phyloP scores from a whole-genome alignment of 257 asterid species.

The Galeopsis tetrahit region DNA sequence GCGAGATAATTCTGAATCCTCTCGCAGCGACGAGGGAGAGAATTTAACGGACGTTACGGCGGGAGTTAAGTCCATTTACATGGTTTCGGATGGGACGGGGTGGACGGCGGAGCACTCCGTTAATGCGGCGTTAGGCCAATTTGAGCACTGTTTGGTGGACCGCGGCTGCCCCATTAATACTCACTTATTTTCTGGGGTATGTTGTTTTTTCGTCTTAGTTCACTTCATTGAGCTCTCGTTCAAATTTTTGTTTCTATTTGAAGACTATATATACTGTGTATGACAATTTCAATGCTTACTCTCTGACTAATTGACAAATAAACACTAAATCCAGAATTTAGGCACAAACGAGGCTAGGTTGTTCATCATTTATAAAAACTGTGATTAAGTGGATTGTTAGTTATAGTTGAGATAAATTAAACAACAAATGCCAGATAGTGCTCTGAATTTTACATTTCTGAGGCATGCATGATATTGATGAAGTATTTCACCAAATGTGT shows the following conservation, averaged over 20 bases:
- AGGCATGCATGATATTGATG: background rate
- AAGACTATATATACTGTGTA: no score
- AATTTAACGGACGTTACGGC: slow-evolving; percentile 39
- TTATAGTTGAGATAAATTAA: background rate
- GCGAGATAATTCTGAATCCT: no score
- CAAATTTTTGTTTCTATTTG: no score
- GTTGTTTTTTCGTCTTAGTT: background rate
- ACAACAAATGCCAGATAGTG: background rate
- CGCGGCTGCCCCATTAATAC: slow-evolving; percentile 84
- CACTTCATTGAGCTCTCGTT: no score
- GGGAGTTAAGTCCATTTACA: slow-evolving; percentile 65
- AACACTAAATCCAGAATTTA: no score
- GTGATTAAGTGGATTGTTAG: background rate
- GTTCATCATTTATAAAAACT: background rate
- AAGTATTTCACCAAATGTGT: background rate
- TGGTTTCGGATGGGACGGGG: slow-evolving; percentile 96
- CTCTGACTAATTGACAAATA: no score
- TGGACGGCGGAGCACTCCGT: slow-evolving; percentile 98
- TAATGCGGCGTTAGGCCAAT: slow-evolving; percentile 91
- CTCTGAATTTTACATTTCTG: background rate
- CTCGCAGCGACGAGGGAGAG: no score
- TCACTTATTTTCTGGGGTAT: slow-evolving; percentile 92
- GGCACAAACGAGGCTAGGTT: background rate
- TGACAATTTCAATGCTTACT: no score
- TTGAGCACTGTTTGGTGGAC: slow-evolving; percentile 86